A percentile compares a stretch with the other conserved stretches of the same genome.
phyloP scores from a whole-genome alignment of 1,284 basidiomycete genomes.

The Ustilago curta region DNA sequence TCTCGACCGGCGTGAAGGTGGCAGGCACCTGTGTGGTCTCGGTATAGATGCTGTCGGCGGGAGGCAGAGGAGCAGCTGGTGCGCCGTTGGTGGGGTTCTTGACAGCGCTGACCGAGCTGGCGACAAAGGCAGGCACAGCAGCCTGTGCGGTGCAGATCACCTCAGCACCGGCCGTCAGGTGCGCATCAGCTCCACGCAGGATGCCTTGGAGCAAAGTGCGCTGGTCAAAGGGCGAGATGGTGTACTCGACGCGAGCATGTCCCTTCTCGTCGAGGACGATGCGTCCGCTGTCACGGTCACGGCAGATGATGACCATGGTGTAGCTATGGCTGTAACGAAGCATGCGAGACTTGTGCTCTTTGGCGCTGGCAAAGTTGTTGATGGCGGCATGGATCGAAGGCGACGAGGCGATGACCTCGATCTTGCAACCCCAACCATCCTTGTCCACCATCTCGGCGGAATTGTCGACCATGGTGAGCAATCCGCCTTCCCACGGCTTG shows the following conservation, averaged over 20 bases:
- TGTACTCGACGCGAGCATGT: slow-evolving; percentile 70
- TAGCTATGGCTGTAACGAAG: slow-evolving; percentile 66
- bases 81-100: slow-evolving; percentile 17
- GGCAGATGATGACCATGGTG: slow-evolving; percentile 65
- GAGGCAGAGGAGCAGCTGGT: slow-evolving; percentile 16
- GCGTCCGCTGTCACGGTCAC: slow-evolving; percentile 68
- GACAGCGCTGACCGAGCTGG: slow-evolving; percentile 15
- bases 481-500: slow-evolving; percentile 71
- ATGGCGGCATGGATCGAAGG: slow-evolving; percentile 69
- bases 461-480: slow-evolving; percentile 71
- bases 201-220: slow-evolving; percentile 69
- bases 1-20: slow-evolving; percentile 54
- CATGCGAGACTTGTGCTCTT: slow-evolving; percentile 70
- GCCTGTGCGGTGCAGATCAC: slow-evolving; percentile 70
- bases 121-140: slow-evolving; percentile 56
- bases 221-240: slow-evolving; percentile 69
- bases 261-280: slow-evolving; percentile 69
- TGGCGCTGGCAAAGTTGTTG: slow-evolving; percentile 66
- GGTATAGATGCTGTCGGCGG: slow-evolving; percentile 35
- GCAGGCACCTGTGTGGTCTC: slow-evolving; percentile 61
- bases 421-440: slow-evolving; percentile 70
- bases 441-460: slow-evolving; percentile 62
- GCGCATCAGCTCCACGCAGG: slow-evolving; percentile 69
- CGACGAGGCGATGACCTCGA: slow-evolving; percentile 71
- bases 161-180: slow-evolving; percentile 70